Conservation (phyloP, 2,329 filamentous ascomycete genomes). For the Exserohilum rostratum region DNA sequence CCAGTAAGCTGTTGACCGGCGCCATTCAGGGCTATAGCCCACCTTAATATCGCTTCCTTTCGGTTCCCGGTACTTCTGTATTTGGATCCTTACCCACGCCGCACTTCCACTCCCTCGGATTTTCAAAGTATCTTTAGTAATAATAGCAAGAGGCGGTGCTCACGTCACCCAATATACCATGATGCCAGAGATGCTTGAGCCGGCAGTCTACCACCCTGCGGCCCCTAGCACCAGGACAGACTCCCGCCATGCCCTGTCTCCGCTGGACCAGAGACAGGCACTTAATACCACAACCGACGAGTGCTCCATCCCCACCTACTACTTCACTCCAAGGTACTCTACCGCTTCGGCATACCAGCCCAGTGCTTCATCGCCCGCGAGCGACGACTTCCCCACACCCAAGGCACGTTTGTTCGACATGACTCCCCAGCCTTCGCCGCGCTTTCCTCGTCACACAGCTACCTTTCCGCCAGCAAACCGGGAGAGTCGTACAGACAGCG, state of each 20-base stretch:
- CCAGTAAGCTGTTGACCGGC: constrained; percentile 54
- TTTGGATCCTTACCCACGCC: constrained; percentile 26
- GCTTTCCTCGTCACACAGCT: constrained; percentile 52
- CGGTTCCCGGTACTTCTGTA: constrained; percentile 27
- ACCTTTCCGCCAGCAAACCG: constrained; percentile 63
- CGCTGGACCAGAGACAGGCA: constrained; percentile 63
- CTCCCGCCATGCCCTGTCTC: constrained; percentile 46
- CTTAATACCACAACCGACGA: constrained; percentile 67
- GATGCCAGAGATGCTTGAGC: constrained; percentile 55
- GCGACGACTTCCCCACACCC: constrained; percentile 73
- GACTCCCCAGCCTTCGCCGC: constrained; percentile 53
- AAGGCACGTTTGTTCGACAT: constrained; percentile 66
- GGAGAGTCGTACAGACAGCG: constrained; percentile 69
- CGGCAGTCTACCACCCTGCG: constrained; percentile 56
- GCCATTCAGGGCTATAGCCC: constrained; percentile 44
- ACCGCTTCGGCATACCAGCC: constrained; percentile 38
- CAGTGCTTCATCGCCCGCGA: constrained; percentile 50
- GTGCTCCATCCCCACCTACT: constrained; percentile 41
- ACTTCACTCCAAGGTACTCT: constrained; percentile 48
- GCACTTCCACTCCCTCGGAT: constrained; percentile 30
- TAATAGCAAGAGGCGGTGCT: constrained; percentile 47
- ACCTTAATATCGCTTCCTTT: constrained; percentile 41
- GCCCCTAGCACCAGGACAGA: constrained; percentile 33
- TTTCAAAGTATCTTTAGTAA: constrained; percentile 42
- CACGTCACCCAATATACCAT: constrained; percentile 47